Base-by-base conservation (phyloP, 495 filamentous ascomycete genomes). In the Antarctomyces pellizariae region DNA sequence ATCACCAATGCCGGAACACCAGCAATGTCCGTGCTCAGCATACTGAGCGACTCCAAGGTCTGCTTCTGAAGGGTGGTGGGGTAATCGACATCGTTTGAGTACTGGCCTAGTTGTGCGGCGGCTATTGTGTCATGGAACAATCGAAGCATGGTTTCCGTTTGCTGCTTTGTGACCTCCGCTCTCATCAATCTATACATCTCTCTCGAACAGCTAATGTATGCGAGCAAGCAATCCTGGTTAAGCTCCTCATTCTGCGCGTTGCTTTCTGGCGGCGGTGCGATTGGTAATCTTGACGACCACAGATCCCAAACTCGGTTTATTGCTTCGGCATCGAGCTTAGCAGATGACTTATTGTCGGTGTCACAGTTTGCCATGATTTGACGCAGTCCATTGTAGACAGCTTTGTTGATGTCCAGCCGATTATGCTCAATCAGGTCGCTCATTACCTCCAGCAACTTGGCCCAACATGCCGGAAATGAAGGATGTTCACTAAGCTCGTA, bases 171-270 rank as follows among this genome's bases (percentile, higher is more conserved):
- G 20, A 90, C 45, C 24, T 66, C 58, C 3, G 57, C 48, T 35
- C 75, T 61, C 25, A 77, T 66, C n/a, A 93, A 54, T 1, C 71
- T 62, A 38, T 91, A 83, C 2, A 97, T 56, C 36, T 84, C 72
- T 33, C 71, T 58, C 25, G 86, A 63, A 6, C 70, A 59, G 17
- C 67, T 57, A 8, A 91, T 56, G 50, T 91, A 92, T 7, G 83
- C 75, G 14, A 72, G 41, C 7, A 79, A 57, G 16, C 76, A 72
- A 22, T 70, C 71, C 39, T 90, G 75, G 36, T 83, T 86, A n/a
- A n/a, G n/a, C n/a, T n/a, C n/a, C n/a, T n/a, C n/a, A n/a, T n/a
- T n/a, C n/a, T n/a, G n/a, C n/a, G n/a, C n/a, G 24, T 70, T 51
- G 31, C 56, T 45, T 23, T 59, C 43, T 19, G 48, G 42, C 18